Evolutionary conservation across 768 basidiomycete species (phyloP).

Genomic region (Hypholoma sublateritium): DNA sequence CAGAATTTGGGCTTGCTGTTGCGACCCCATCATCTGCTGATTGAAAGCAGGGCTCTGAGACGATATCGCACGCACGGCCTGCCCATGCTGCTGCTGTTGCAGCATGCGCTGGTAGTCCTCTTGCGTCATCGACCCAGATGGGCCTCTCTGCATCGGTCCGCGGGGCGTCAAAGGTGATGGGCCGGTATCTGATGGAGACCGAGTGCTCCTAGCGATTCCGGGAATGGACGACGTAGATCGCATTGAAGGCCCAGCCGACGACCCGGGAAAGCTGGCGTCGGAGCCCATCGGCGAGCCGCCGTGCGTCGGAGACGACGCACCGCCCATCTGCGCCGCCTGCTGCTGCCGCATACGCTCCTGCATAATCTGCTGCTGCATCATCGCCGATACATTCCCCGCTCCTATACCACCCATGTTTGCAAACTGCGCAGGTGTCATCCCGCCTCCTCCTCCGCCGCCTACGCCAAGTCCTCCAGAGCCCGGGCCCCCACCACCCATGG

Average conservation of each 20-base stretch:
- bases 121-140: constrained; percentile 39
- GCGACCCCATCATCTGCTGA: constrained; percentile 29
- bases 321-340: constrained; percentile 22
- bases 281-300: constrained; percentile 45
- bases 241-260: constrained; percentile 20
- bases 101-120: constrained; percentile 62
- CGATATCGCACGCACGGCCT: constrained; percentile 36
- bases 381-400: constrained; percentile 26
- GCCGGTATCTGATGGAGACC: constrained; percentile 70
- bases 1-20: constrained; percentile 18
- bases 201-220: constrained; percentile 71
- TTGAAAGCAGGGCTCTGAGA: constrained; percentile 36
- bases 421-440: constrained; percentile 20
- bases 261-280: constrained; percentile 25
- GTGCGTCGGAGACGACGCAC: constrained; percentile 36
- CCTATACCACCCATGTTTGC: constrained; percentile 22
- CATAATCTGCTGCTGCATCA: constrained; percentile 34
- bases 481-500: constrained; percentile 9
- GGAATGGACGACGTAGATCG: constrained; percentile 47
- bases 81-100: constrained; percentile 40
- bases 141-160: constrained; percentile 25
- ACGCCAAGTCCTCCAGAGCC: constrained; percentile 11
- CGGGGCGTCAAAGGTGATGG: constrained; percentile 53
- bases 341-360: constrained; percentile 40
- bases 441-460: constrained; percentile 17